Percentiles rank a stretch among this genome's conserved stretches.
Conservation (phyloP, 768 basidiomycete species). For the Podaxis sp. region DNA sequence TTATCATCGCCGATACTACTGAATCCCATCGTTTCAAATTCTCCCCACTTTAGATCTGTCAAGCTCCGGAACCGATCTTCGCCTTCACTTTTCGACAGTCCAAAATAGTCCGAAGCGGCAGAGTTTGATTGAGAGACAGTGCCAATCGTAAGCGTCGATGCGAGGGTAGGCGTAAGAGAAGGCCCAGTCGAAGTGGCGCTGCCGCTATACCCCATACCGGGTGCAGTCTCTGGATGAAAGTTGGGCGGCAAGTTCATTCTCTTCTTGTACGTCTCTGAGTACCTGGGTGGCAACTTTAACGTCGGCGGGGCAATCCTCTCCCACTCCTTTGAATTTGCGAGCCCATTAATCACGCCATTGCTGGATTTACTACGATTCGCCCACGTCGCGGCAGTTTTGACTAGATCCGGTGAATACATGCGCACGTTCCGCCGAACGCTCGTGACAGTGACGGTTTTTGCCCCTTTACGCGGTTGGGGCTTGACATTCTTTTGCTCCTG, state of each 20-base stretch:
- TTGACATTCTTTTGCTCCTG: slow-evolving; percentile 48
- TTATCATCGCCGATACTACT: slow-evolving; percentile 55
- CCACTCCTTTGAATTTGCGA: slow-evolving; percentile 74
- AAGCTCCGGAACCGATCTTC: slow-evolving; percentile 78
- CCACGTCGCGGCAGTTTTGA: slow-evolving; percentile 60
- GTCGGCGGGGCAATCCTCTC: slow-evolving; percentile 64
- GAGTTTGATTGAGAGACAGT: slow-evolving; percentile 18
- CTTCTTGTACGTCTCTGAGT: slow-evolving; percentile 75
- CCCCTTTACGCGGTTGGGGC: slow-evolving; percentile 72
- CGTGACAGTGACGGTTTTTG: slow-evolving; percentile 74
- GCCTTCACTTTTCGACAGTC: slow-evolving; percentile 38
- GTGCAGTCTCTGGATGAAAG: slow-evolving; percentile 54
- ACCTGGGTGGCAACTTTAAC: slow-evolving; percentile 62
- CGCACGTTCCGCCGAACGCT: slow-evolving; percentile 79
- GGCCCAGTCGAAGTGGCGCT: slow-evolving; percentile 35
- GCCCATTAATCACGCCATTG: slow-evolving; percentile 34
- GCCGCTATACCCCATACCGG: slow-evolving; percentile 29
- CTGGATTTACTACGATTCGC: slow-evolving; percentile 31
- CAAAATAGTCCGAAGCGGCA: slow-evolving; percentile 34
- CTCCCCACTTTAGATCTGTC: slow-evolving; percentile 89
- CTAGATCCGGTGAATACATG: slow-evolving; percentile 85
- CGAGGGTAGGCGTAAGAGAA: slow-evolving; percentile 26
- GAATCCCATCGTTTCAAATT: slow-evolving; percentile 87
- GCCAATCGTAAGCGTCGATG: slow-evolving; percentile 27
- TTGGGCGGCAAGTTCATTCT: slow-evolving; percentile 66